Evolutionary conservation across 1,284 basidiomycete species (phyloP).

Genomic region (Coriolopsis trogii): DNA sequence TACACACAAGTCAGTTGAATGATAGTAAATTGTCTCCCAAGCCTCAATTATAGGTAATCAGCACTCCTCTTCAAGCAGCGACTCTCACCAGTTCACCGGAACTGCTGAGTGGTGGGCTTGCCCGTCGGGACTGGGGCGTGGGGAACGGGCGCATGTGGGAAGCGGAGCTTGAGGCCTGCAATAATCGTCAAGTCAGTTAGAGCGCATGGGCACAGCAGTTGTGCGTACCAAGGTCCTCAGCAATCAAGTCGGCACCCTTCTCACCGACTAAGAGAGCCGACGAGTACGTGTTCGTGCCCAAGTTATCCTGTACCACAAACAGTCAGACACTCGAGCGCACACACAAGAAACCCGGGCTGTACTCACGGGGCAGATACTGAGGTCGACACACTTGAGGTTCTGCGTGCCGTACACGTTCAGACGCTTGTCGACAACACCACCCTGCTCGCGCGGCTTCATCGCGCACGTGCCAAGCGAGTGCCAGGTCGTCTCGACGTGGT

Average conservation of each 20-base stretch:
- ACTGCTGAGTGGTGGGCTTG: constrained; percentile 52
- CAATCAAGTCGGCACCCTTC: constrained; percentile 64
- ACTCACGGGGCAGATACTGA: constrained; percentile 69
- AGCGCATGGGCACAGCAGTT: background rate
- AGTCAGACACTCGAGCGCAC: background rate
- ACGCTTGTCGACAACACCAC: constrained; percentile 75
- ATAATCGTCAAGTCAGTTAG: background rate
- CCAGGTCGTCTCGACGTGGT: constrained; percentile 79
- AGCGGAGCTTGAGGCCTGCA: constrained; percentile 59
- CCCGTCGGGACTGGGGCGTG: constrained; percentile 66
- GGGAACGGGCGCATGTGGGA: constrained; percentile 70
- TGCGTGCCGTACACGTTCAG: constrained; percentile 74
- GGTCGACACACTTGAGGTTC: constrained; percentile 70
- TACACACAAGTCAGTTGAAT: background rate
- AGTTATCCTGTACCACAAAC: constrained; percentile 51
- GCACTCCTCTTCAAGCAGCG: background rate
- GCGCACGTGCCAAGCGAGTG: constrained; percentile 63
- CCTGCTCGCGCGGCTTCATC: constrained; percentile 78
- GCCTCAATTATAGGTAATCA: background rate
- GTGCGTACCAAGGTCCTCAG: constrained; percentile 62
- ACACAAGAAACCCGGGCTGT: background rate
- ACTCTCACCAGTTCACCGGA: constrained; percentile 24
- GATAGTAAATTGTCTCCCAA: background rate
- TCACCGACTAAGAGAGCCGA: constrained; percentile 70
- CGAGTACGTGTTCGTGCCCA: constrained; percentile 75